A percentile compares a stretch with the other conserved stretches of the same genome.
Conservation (phyloP, 129 eudicot genomes). For the Logfia minima region DNA sequence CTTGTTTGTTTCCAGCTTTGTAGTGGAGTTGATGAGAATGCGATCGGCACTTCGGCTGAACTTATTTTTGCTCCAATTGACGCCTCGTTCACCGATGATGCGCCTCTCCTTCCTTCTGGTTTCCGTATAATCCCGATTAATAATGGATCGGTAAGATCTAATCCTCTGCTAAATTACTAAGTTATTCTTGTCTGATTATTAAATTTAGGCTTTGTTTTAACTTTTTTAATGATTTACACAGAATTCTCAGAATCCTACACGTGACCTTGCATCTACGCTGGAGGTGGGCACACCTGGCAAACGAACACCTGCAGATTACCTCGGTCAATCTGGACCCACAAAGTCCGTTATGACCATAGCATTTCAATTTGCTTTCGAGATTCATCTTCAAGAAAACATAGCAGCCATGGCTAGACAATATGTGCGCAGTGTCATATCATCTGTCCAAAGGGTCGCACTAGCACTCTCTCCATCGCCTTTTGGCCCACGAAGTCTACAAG, state of each 20-base stretch:
- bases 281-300: slow-evolving; percentile 81
- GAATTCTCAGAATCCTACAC: slow-evolving; percentile 82
- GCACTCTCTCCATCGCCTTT: slow-evolving; percentile 92
- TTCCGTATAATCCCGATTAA: slow-evolving; percentile 90
- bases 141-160: slow-evolving; percentile 41
- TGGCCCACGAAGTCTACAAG: slow-evolving; percentile 49
- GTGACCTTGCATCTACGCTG: slow-evolving; percentile 92
- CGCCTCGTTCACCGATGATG: slow-evolving; percentile 94
- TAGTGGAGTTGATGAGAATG: slow-evolving; percentile 91
- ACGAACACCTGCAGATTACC: slow-evolving; percentile 51
- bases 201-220: background rate
- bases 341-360: slow-evolving; percentile 97
- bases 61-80: slow-evolving; percentile 96
- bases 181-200: background rate
- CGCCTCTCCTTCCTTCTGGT: slow-evolving; percentile 94
- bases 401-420: slow-evolving; percentile 94
- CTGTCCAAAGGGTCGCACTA: slow-evolving; percentile 92
- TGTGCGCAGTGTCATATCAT: slow-evolving; percentile 74
- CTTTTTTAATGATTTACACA: slow-evolving; percentile 20
- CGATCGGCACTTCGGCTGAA: slow-evolving; percentile 85
- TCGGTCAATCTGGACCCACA: slow-evolving; percentile 39
- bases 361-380: slow-evolving; percentile 87
- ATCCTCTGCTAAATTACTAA: background rate
- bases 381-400: slow-evolving; percentile 86
- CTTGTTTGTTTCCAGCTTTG: slow-evolving; percentile 52